Percentiles rank a stretch among this genome's conserved stretches.
These are phyloP conservation scores for Lablab purpureus DNA, from an alignment of 306 rosid genomes.

Conservation along the genomic window DNA sequence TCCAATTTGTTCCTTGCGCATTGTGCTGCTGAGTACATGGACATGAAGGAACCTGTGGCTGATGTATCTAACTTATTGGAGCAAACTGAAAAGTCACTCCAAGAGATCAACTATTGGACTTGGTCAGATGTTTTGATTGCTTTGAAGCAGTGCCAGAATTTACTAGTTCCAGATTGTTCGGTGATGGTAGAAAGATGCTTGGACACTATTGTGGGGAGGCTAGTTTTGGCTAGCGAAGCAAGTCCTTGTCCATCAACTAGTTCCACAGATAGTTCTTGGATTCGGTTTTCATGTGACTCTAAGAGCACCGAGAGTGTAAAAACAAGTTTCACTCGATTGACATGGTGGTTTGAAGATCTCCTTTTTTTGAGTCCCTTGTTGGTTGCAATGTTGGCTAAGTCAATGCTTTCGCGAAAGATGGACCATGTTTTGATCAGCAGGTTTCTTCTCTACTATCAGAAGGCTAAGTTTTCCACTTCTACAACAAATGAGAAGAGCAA, in stretches of 20 bases:
- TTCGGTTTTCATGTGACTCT: constrained; percentile 86
- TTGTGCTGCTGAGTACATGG: constrained; percentile 85
- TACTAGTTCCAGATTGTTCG: constrained; percentile 49
- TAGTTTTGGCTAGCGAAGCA: constrained; percentile 63
- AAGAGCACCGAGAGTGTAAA: constrained; percentile 86
- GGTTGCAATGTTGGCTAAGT: constrained; percentile 63
- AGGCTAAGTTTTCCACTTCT: constrained; percentile 61
- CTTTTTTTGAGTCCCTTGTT: constrained; percentile 62
- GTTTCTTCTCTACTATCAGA: constrained; percentile 84
- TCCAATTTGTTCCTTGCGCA: constrained; percentile 64
- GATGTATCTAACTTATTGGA: constrained; percentile 60
- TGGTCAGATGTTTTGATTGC: constrained; percentile 80
- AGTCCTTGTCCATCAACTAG: constrained; percentile 88
- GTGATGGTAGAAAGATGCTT: constrained; percentile 64
- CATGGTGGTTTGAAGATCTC: constrained; percentile 97
- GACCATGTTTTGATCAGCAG: constrained; percentile 69
- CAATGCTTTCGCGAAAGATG: constrained; percentile 66
- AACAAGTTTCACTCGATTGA: constrained; percentile 60
- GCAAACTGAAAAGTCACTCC: constrained; percentile 67
- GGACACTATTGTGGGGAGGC: constrained; percentile 72
- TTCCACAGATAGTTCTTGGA: constrained; percentile 80
- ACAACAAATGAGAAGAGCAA: constrained; percentile 56
- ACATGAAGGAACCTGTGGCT: constrained; percentile 68
- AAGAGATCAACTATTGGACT: constrained; percentile 77
- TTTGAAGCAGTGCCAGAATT: constrained; percentile 71